phyloP scores from a whole-genome alignment of 805 yeast genomes.

The Wickerhamomyces ciferrii region DNA sequence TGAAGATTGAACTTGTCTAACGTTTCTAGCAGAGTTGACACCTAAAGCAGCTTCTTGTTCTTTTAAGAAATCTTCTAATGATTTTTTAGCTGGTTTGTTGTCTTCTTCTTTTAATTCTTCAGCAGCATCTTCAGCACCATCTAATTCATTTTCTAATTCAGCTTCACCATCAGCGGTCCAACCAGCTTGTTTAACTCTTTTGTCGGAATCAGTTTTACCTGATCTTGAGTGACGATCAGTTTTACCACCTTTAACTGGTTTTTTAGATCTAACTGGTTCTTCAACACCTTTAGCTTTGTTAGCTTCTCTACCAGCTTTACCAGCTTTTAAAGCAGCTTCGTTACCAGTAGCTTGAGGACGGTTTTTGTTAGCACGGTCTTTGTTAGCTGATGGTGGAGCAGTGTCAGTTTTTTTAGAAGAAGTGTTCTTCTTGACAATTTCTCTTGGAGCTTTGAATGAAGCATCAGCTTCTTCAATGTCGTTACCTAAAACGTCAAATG shows the following conservation, averaged over 20 bases:
- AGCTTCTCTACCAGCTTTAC: constrained; percentile 62
- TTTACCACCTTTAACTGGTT: constrained; percentile 39
- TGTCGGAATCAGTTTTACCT: constrained; percentile 78
- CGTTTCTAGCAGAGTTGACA: constrained; percentile 35
- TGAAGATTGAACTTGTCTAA: constrained; percentile 30
- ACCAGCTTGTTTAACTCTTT: constrained; percentile 71
- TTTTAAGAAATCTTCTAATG: constrained; percentile 83
- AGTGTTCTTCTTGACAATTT: constrained; percentile 74
- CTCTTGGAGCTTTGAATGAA: constrained; percentile 52
- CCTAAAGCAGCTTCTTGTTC: constrained; percentile 56
- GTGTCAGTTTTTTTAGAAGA: constrained; percentile 84
- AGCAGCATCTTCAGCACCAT: constrained; percentile 45
- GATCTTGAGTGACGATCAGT: constrained; percentile 84
- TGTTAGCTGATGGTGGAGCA: constrained; percentile 78
- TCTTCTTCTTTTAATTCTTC: constrained; percentile 36
- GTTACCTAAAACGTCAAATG: constrained; percentile 78
- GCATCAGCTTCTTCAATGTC: constrained; percentile 78
- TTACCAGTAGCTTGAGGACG: constrained; percentile 73
- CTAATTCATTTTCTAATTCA: constrained; percentile 65
- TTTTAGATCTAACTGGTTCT: constrained; percentile 53
- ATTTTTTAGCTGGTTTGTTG: constrained; percentile 52
- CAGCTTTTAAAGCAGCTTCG: constrained; percentile 80
- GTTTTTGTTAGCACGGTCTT: constrained; percentile 70
- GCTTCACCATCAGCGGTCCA: constrained; percentile 80
- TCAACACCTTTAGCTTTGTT: constrained; percentile 44